Conservation (phyloP, 345 rosid genomes). For the Luvunga scandens region DNA sequence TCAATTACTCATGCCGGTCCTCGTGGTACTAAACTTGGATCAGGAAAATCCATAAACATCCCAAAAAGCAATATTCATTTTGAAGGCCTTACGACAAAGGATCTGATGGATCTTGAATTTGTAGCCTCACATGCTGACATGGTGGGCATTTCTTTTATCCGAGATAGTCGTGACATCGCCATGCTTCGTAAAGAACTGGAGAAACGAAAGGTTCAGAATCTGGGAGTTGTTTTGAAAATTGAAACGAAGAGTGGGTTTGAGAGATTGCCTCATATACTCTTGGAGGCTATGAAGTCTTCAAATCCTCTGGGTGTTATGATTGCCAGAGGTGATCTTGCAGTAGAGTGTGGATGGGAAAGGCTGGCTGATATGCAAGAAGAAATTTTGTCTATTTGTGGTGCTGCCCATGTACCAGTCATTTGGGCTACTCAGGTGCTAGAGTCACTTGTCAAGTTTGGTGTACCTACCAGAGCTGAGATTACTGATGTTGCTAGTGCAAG, state of each 20-base stretch:
- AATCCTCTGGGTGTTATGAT: conserved; percentile 75
- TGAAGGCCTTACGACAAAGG: conserved; percentile 70
- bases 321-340: conserved; percentile 80
- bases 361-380: conserved; percentile 67
- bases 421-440: conserved; percentile 78
- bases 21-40: conserved; percentile 62
- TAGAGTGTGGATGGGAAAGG: conserved; percentile 80
- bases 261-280: conserved; percentile 45
- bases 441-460: conserved; percentile 63
- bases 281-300: conserved; percentile 61
- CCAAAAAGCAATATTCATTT: conserved; percentile 56
- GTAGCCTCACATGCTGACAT: conserved; percentile 67
- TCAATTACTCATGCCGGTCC: conserved; percentile 59
- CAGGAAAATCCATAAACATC: conserved; percentile 68
- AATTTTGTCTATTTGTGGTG: conserved; percentile 46
- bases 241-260: conserved; percentile 59
- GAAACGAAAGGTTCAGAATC: conserved; percentile 41
- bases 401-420: conserved; percentile 55
- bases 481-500: conserved; percentile 59
- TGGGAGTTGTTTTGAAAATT: conserved; percentile 61
- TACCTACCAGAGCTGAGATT: conserved; percentile 74
- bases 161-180: conserved; percentile 49
- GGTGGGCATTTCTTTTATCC: conserved; percentile 65
- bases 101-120: conserved; percentile 60
- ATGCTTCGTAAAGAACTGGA: conserved; percentile 54